Percentiles rank a stretch among this genome's conserved stretches.
Evolutionary conservation across 2,329 filamentous ascomycete species (phyloP).

Genomic region (Beauveria varroae): DNA sequence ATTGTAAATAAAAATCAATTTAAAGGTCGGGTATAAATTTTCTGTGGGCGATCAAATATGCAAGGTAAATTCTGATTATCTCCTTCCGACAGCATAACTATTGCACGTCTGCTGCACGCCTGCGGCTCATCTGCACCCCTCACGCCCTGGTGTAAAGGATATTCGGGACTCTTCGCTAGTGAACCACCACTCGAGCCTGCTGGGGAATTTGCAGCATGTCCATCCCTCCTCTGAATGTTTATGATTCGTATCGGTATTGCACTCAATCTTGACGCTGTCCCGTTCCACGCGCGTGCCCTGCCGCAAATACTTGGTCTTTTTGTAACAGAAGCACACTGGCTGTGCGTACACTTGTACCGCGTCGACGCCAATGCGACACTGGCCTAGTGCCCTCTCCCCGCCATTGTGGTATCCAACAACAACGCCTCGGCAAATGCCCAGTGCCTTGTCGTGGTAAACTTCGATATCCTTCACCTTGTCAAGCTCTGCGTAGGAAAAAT

Average conservation of each 20-base stretch:
- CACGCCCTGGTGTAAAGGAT: neutral
- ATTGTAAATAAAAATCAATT: too few species aligned
- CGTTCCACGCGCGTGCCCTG: neutral
- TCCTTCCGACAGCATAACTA: neutral
- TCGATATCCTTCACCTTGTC: neutral
- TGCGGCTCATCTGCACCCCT: neutral
- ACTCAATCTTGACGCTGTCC: neutral
- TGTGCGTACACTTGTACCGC: neutral
- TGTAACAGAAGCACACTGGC: neutral
- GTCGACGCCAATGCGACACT: slow-evolving; percentile 5
- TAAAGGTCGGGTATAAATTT: neutral
- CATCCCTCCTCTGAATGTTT: neutral
- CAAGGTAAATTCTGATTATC: neutral
- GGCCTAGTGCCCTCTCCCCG: slow-evolving; percentile 4
- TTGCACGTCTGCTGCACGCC: neutral
- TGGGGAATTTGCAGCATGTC: neutral
- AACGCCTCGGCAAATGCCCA: slow-evolving; percentile 1
- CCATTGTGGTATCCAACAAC: neutral
- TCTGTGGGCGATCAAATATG: neutral
- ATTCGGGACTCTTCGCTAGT: slow-evolving; percentile 3
- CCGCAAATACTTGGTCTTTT: slow-evolving; percentile 1
- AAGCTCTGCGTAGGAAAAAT: slow-evolving; percentile 1
- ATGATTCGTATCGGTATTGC: neutral
- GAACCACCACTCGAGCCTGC: slow-evolving; percentile 8
- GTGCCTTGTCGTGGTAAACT: slow-evolving; percentile 3